Evolutionary conservation across 1,139 yeast genomes (phyloP).

Genomic region (Scheffersomyces quercinus): DNA sequence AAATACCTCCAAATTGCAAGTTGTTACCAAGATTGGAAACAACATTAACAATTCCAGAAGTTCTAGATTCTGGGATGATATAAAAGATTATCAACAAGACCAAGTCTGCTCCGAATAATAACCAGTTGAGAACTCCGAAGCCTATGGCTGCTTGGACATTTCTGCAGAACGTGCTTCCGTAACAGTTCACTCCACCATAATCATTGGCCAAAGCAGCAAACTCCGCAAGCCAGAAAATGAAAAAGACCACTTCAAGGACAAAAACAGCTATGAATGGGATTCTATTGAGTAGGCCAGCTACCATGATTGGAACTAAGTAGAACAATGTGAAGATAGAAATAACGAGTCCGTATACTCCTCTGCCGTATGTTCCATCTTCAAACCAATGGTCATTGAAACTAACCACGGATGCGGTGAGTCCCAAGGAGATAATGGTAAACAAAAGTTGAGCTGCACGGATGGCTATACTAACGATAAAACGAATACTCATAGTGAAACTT

Average conservation of each 20-base stretch:
- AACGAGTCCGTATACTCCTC: constrained; percentile 20
- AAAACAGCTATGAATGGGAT: constrained; percentile 15
- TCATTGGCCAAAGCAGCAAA: constrained; percentile 24
- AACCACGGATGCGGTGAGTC: constrained; percentile 16
- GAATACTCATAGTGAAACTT: background rate
- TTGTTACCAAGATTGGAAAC: no score
- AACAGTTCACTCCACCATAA: constrained; percentile 20
- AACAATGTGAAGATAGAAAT: constrained; percentile 18
- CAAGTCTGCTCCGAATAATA: constrained; percentile 20
- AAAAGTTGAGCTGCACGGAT: constrained; percentile 17
- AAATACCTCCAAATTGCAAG: no score
- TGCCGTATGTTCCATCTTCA: constrained; percentile 7
- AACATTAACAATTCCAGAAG: no score
- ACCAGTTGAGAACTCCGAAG: constrained; percentile 27
- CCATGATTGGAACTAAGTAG: background rate
- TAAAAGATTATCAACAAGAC: constrained; percentile 18
- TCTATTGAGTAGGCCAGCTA: no score
- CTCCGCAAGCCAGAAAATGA: constrained; percentile 9
- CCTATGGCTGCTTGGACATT: constrained; percentile 26
- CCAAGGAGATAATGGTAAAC: constrained; percentile 22
- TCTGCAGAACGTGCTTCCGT: constrained; percentile 13
- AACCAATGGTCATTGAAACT: background rate
- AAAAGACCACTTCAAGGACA: constrained; percentile 18
- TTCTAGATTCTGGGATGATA: constrained; percentile 16
- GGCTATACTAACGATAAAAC: background rate